Evolutionary conservation across 768 basidiomycete genomes (phyloP).

Genomic region (Tulasnella sp.): DNA sequence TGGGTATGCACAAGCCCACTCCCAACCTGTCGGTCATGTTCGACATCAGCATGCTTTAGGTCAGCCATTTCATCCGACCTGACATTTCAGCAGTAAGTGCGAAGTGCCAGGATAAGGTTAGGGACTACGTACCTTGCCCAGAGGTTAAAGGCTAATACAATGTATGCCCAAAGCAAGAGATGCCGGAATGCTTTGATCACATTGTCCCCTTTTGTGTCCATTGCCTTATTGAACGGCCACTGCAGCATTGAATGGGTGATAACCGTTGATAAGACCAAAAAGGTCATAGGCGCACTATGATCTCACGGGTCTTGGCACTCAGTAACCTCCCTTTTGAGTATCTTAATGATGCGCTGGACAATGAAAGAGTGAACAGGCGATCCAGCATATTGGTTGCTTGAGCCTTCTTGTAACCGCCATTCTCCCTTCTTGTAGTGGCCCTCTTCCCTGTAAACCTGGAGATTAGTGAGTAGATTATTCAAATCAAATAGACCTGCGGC

Average conservation of each 20-base stretch:
- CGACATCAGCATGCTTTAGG: not conserved
- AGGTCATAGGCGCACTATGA: not conserved
- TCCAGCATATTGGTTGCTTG: not conserved
- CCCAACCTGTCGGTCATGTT: not conserved
- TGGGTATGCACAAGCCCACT: not conserved
- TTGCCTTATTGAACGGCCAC: not conserved
- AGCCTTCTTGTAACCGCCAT: not conserved
- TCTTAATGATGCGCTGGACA: conserved; percentile 1
- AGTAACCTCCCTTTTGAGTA: not conserved
- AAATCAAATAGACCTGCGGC: no score
- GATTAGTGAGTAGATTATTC: no score
- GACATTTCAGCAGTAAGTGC: not conserved
- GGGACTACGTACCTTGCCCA: not conserved
- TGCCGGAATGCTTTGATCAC: not conserved
- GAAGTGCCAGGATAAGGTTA: not conserved
- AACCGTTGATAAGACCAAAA: not conserved
- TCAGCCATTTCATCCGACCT: not conserved
- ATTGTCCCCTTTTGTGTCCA: not conserved
- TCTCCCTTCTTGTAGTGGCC: not conserved
- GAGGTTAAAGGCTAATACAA: not conserved
- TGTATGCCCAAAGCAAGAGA: not conserved
- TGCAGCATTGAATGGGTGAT: not conserved
- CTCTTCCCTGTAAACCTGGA: no score
- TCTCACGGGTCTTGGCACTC: not conserved
- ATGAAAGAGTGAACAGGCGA: not conserved